These are phyloP conservation scores for Camelina hispida DNA, from an alignment of 345 rosid genomes.

Conservation along the genomic window DNA sequence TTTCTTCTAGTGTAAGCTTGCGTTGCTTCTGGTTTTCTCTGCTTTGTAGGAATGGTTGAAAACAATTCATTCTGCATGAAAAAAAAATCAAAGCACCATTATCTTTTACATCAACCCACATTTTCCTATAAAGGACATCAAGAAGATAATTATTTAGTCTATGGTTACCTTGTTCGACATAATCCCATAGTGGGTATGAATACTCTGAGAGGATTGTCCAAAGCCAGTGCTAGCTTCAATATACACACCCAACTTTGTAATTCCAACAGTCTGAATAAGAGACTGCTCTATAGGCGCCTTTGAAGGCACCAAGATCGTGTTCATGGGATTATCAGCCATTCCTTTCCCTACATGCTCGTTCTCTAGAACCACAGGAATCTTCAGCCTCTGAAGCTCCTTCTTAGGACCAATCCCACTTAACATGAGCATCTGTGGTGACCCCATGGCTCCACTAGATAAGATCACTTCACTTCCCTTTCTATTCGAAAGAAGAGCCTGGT, in stretches of 20 bases:
- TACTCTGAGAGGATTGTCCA: constrained; percentile 76
- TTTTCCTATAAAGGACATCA: constrained; percentile 16
- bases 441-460: constrained; percentile 86
- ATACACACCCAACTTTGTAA: constrained; percentile 85
- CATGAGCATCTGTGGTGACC: constrained; percentile 84
- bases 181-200: constrained; percentile 80
- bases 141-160: not conserved
- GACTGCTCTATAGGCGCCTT: constrained; percentile 63
- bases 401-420: constrained; percentile 93
- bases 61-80: constrained; percentile 46
- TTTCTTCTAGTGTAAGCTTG: constrained; percentile 61
- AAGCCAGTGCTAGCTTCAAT: constrained; percentile 95
- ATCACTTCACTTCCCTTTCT: constrained; percentile 72
- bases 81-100: constrained; percentile 8
- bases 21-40: constrained; percentile 69
- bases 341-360: constrained; percentile 81
- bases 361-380: constrained; percentile 65
- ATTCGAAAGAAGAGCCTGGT: constrained; percentile 62
- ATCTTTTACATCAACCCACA: constrained; percentile 4
- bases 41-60: constrained; percentile 70
- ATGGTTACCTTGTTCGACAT: constrained; percentile 77
- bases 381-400: constrained; percentile 62
- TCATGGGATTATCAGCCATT: constrained; percentile 97
- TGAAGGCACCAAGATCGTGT: constrained; percentile 78
- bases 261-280: constrained; percentile 90